These are phyloP conservation scores for Capsicum baccatum DNA, from an alignment of 257 asterid genomes.

Conservation along the genomic window DNA sequence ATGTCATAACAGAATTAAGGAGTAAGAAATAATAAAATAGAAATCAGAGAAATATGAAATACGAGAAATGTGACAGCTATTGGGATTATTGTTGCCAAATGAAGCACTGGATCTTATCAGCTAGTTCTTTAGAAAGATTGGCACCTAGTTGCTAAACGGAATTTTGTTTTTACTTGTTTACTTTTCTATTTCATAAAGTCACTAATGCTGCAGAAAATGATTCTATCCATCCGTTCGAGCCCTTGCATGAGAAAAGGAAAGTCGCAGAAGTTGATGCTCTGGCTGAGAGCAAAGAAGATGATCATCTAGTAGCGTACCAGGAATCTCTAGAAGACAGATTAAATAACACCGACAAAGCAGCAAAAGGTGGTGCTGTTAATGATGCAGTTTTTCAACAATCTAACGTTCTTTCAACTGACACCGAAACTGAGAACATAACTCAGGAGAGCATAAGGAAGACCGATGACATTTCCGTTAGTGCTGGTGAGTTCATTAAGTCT, in stretches of 20 bases:
- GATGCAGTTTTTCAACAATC: constrained; percentile 17
- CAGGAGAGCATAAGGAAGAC: constrained; percentile 28
- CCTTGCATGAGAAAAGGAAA: constrained; percentile 33
- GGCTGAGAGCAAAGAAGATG: constrained; percentile 30
- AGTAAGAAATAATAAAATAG: no score
- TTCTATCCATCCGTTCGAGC: constrained; percentile 23
- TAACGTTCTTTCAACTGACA: constrained; percentile 1
- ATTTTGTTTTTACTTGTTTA: background rate
- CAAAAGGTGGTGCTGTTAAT: constrained; percentile 5
- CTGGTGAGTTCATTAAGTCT: constrained; percentile 29
- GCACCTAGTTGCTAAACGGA: background rate
- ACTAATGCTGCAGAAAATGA: constrained; percentile 12
- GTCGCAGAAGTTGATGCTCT: constrained; percentile 28
- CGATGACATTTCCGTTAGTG: constrained; percentile 20
- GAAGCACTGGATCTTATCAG: background rate
- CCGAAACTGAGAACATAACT: constrained; percentile 25
- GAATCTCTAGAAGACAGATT: constrained; percentile 30
- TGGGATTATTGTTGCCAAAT: background rate
- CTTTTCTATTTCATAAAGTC: constrained; percentile 1
- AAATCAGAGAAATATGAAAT: no score
- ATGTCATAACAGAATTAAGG: no score
- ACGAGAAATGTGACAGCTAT: background rate
- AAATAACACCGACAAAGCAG: background rate
- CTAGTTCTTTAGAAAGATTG: background rate
- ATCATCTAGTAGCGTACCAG: constrained; percentile 21